These are phyloP conservation scores for Pilatotrama ljubarskyi DNA, from an alignment of 768 basidiomycete genomes.

Conservation along the genomic window DNA sequence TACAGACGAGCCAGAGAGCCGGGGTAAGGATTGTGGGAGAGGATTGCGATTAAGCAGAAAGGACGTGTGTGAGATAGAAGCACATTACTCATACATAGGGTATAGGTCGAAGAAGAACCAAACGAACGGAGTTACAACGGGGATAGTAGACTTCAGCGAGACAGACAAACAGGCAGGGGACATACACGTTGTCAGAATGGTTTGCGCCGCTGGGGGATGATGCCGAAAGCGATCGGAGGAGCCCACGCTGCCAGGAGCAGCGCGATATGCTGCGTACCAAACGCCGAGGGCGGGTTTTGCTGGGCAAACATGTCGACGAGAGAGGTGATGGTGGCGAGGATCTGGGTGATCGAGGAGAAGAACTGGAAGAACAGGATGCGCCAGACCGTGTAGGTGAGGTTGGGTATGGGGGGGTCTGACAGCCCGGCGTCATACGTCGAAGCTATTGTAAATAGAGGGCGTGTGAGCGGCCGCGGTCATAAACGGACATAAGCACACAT, in stretches of 20 bases:
- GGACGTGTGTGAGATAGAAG: conserved; percentile 20
- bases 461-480: conserved; percentile 10
- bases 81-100: conserved; percentile 21
- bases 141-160: background rate
- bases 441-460: conserved; percentile 3
- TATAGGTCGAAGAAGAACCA: background rate
- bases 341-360: conserved; percentile 34
- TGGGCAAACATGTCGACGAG: conserved; percentile 48
- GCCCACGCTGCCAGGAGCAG: conserved; percentile 61
- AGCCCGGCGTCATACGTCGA: conserved; percentile 20
- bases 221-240: conserved; percentile 56
- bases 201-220: conserved; percentile 17
- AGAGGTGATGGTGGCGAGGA: conserved; percentile 43
- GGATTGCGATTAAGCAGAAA: conserved; percentile 12
- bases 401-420: conserved; percentile 16
- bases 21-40: background rate
- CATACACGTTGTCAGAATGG: background rate
- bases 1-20: background rate
- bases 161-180: background rate
- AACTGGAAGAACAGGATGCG: conserved; percentile 57
- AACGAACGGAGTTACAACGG: background rate
- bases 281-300: conserved; percentile 54
- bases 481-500: conserved; percentile 5
- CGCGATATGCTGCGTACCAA: conserved; percentile 68
- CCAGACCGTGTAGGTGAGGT: conserved; percentile 37